Evolutionary conservation across 2,329 filamentous ascomycete species (phyloP).

Genomic region (Ceratocystis cacaofunesta): DNA sequence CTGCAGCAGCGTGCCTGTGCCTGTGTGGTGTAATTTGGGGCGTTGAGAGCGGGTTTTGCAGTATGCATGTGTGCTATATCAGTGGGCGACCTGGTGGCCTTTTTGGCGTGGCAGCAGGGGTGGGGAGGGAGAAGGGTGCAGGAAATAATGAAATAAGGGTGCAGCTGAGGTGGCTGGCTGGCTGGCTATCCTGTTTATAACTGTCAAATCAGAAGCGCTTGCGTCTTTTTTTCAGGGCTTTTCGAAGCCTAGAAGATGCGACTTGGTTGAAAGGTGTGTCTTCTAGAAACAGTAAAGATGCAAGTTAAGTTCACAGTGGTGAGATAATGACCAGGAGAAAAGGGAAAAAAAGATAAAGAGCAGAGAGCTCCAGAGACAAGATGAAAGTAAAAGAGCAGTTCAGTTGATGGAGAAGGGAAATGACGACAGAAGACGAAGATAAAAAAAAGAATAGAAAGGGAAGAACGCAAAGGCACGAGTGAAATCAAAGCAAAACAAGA

Average conservation of each 20-base stretch:
- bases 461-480: neutral
- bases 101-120: constrained; percentile 2
- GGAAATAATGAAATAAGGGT: constrained; percentile 3
- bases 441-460: neutral
- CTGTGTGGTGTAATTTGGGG: constrained; percentile 7
- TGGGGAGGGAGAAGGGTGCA: neutral
- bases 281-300: constrained; percentile 11
- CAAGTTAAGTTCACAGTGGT: neutral
- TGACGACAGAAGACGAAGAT: neutral
- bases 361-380: neutral
- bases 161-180: neutral
- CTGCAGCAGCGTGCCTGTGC: constrained; percentile 3
- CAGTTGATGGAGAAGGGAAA: neutral
- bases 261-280: neutral
- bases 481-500: constrained; percentile 11
- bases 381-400: neutral
- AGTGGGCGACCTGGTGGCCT: neutral
- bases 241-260: constrained; percentile 1
- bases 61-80: constrained; percentile 4
- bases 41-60: neutral
- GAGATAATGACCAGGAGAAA: neutral
- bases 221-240: neutral
- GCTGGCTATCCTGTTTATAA: neutral
- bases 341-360: neutral
- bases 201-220: constrained; percentile 1